Conservation (phyloP, 1,139 yeast species). For the Entelexis paramagnoliae region DNA sequence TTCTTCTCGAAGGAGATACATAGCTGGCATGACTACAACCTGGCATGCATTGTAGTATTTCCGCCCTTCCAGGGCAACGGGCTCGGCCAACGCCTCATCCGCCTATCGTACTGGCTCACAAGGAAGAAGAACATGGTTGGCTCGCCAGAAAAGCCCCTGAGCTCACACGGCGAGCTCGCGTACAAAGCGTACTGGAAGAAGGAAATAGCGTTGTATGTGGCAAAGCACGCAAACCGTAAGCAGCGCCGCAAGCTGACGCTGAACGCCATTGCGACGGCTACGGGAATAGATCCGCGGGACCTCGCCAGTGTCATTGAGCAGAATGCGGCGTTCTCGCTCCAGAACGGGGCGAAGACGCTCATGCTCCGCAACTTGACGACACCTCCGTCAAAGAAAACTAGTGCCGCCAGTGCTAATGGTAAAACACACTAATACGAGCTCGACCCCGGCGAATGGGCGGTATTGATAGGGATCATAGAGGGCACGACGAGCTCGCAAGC, state of each 20-base stretch:
- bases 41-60: conserved; percentile 82
- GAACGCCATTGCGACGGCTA: conserved; percentile 40
- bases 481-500: no score
- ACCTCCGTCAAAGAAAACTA: no score
- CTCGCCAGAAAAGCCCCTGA: conserved; percentile 87
- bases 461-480: no score
- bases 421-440: no score
- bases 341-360: not conserved
- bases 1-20: conserved; percentile 81
- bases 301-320: conserved; percentile 51
- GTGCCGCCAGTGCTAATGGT: no score
- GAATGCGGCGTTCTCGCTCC: conserved; percentile 41
- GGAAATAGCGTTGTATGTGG: conserved; percentile 37
- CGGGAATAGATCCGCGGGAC: conserved; percentile 68
- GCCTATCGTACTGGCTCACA: conserved; percentile 70
- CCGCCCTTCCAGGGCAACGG: conserved; percentile 83
- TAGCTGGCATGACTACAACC: conserved; percentile 74
- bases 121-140: conserved; percentile 47
- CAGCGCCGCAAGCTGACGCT: conserved; percentile 26
- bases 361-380: no score
- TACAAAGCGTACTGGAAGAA: conserved; percentile 73
- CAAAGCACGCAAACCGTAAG: conserved; percentile 28
- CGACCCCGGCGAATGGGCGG: no score
- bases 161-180: conserved; percentile 65
- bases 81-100: conserved; percentile 69